Evolutionary conservation across 371 early-diverging fungal species (phyloP).

Genomic region (Mortierella polycephala): DNA sequence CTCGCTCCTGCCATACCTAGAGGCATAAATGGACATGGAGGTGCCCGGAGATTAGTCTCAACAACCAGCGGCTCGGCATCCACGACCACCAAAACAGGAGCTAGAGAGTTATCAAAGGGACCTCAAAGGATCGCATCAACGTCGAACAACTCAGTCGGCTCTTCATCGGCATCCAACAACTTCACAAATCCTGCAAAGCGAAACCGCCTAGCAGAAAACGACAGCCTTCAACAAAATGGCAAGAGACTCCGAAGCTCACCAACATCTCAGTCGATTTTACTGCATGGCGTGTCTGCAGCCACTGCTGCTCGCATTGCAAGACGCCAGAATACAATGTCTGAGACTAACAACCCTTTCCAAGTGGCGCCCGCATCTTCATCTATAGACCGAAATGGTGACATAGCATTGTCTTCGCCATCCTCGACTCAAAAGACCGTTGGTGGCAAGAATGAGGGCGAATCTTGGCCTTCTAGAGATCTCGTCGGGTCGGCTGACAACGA

Average conservation of each 20-base stretch:
- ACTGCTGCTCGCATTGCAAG: constrained; percentile 38
- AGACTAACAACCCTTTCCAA: constrained; percentile 1
- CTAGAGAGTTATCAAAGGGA: constrained; percentile 14
- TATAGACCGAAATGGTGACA: not conserved
- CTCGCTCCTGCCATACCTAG: constrained; percentile 7
- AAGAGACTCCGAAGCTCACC: constrained; percentile 13
- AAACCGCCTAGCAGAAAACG: constrained; percentile 15
- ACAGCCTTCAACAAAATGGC: not conserved
- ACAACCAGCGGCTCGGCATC: not conserved
- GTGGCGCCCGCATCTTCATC: not conserved
- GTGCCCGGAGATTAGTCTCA: constrained; percentile 9
- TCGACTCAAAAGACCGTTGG: not conserved
- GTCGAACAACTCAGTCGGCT: not conserved
- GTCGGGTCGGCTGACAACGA: not conserved
- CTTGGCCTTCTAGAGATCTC: too few relatives aligned
- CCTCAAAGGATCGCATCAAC: constrained; percentile 13
- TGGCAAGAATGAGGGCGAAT: too few relatives aligned
- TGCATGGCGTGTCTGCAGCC: constrained; percentile 25
- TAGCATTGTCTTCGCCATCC: not conserved
- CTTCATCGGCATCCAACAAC: not conserved
- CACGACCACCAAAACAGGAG: constrained; percentile 2
- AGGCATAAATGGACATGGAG: constrained; percentile 4
- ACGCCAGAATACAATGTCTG: constrained; percentile 21
- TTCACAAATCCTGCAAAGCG: constrained; percentile 28
- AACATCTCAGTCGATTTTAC: not conserved